phyloP scores from a whole-genome alignment of 2,329 filamentous ascomycete species.

The Hypoxylon sp. region DNA sequence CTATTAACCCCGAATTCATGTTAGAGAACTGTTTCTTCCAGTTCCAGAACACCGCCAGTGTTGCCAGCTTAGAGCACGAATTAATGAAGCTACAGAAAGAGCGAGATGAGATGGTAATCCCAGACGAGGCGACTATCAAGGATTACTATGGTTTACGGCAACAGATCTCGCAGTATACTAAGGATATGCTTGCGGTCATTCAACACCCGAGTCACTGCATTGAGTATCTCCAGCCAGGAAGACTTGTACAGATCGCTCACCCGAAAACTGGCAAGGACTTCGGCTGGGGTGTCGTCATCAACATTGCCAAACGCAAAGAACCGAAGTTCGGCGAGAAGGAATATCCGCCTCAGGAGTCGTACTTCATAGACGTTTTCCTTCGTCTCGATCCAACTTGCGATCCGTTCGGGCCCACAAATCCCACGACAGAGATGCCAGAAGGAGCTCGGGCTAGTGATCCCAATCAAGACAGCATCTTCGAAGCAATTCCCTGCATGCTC shows the following conservation, averaged over 20 bases:
- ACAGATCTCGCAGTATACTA: conserved; percentile 84
- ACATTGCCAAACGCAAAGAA: conserved; percentile 76
- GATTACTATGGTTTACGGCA: conserved; percentile 94
- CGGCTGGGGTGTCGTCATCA: conserved; percentile 92
- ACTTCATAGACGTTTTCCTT: conserved; percentile 87
- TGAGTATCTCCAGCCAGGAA: conserved; percentile 88
- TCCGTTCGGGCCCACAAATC: conserved; percentile 59
- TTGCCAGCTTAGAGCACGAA: conserved; percentile 86
- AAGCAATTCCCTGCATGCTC: conserved; percentile 88
- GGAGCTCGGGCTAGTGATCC: conserved; percentile 75
- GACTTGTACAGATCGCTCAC: conserved; percentile 88
- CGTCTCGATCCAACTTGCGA: conserved; percentile 67
- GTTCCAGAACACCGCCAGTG: conserved; percentile 94
- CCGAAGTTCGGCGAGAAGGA: conserved; percentile 78
- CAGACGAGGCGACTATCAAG: conserved; percentile 89
- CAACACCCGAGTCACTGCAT: conserved; percentile 91
- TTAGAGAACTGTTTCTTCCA: conserved; percentile 98
- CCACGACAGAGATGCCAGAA: conserved; percentile 67
- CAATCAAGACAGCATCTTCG: conserved; percentile 78
- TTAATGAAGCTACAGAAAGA: conserved; percentile 83
- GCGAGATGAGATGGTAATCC: conserved; percentile 79
- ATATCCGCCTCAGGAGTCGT: conserved; percentile 80
- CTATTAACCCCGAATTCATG: conserved; percentile 99
- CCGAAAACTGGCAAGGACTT: conserved; percentile 80
- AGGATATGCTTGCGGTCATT: conserved; percentile 92